Base-by-base conservation (phyloP, 768 basidiomycete genomes). In the Mycena maculata region DNA sequence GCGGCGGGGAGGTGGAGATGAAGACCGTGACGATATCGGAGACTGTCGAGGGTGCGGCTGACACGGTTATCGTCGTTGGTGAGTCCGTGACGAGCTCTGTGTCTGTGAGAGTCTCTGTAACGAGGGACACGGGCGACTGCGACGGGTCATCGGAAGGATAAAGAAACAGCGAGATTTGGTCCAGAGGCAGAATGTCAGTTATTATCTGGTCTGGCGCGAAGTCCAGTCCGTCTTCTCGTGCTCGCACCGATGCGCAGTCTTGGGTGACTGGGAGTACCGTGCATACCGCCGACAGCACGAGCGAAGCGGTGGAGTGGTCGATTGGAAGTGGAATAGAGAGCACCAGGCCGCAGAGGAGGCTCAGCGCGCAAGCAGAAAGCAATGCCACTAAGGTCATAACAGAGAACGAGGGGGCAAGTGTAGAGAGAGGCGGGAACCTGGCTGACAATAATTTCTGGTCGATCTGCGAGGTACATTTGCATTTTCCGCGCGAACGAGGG, bases 1-100 rank as follows among this genome's bases (percentile, higher is more conserved):
- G 36, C 33, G 62, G 22, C 7, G 74, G 16, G 13, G 74, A 41
- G 15, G 70, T 53, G 31, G 73, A 63, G 47, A 72, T 33, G 11
- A 74, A 74, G 50, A 74, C 61, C 10, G 76, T 78, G 25, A 73
- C 57, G 23, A 72, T 69, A 45, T 76, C 71, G 11, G 78, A 77
- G 52, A 77, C 68, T 7, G 74, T 77, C 13, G 73, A 66, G 22
- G 58, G 54, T 12, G 63, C 42, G 45, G 66, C 63, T 1, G 53
- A 42, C 30, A 65, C 63, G 36, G 55, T 65, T 12, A 60, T 22
- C 15, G 62, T 60, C 42, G 41, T 61, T 2, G 69, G 64, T 5
- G 63, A 28, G 31, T 62, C 60, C 7, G 53, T 45, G 56, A 63
- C 13, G 25, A 27, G 55, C n/a, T 60, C 39, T 18, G 60, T 54